Conservation (phyloP, 164 flowering plant genomes). For the Kingdonia uniflora region DNA sequence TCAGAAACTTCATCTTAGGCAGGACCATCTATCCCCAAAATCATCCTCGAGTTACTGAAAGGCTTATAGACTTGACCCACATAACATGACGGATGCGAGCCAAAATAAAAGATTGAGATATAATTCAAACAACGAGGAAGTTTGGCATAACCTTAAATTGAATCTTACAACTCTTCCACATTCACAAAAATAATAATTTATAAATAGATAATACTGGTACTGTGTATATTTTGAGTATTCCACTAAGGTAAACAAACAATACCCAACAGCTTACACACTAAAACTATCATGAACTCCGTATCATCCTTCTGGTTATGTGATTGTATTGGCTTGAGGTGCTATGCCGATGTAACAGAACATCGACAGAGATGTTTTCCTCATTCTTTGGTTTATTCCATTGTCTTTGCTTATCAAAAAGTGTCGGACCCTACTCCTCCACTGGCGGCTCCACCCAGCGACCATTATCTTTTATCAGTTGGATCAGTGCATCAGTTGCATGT, state of each 20-base stretch:
- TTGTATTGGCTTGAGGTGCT: constrained; percentile 4
- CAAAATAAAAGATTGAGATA: too few species aligned
- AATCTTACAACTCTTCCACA: too few species aligned
- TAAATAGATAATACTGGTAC: neutral
- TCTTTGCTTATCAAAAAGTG: neutral
- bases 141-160: too few species aligned
- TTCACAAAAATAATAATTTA: too few species aligned
- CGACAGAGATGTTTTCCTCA: too few species aligned
- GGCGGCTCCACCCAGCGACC: constrained; percentile 98
- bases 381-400: neutral
- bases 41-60: too few species aligned
- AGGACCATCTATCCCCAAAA: too few species aligned
- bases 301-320: neutral
- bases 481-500: constrained; percentile 84
- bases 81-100: too few species aligned
- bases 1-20: too few species aligned
- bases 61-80: too few species aligned
- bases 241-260: neutral
- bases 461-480: constrained; percentile 86
- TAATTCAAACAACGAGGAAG: too few species aligned
- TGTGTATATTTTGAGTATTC: neutral
- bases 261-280: neutral
- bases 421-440: constrained; percentile 36
- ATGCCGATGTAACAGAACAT: neutral
- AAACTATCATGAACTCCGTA: neutral